Conservation (phyloP, 2,329 filamentous ascomycete genomes). For the Colletotrichum lentis region DNA sequence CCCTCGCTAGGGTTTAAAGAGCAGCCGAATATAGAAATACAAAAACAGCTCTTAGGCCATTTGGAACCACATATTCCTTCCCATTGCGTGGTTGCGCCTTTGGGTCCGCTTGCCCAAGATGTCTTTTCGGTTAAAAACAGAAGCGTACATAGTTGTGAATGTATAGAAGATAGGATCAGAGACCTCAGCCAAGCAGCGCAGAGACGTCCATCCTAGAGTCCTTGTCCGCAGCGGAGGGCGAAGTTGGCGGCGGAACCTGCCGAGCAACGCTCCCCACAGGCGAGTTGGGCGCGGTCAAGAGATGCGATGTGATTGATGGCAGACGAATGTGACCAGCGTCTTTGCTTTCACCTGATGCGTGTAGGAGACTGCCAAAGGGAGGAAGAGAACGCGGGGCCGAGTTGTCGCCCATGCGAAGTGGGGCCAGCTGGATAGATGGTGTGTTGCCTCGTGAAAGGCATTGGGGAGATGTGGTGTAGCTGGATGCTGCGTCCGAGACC, state of each 20-base stretch:
- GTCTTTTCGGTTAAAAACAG: conserved; percentile 11
- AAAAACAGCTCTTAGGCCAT: background rate
- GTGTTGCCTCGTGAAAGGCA: conserved; percentile 49
- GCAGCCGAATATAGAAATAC: background rate
- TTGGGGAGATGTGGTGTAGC: conserved; percentile 66
- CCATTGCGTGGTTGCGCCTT: conserved; percentile 3
- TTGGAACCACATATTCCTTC: background rate
- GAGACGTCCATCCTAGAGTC: conserved; percentile 35
- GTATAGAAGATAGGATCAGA: background rate
- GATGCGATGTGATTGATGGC: conserved; percentile 34
- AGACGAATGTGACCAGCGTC: conserved; percentile 16
- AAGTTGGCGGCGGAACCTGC: conserved; percentile 32
- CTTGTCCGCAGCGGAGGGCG: conserved; percentile 39
- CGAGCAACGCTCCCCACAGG: conserved; percentile 37
- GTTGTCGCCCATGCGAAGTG: conserved; percentile 41
- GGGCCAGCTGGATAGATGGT: conserved; percentile 54
- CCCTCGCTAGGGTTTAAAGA: conserved; percentile 26
- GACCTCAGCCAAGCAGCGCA: conserved; percentile 22
- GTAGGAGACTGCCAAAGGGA: conserved; percentile 41
- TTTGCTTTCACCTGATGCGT: conserved; percentile 32
- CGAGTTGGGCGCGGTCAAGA: conserved; percentile 49
- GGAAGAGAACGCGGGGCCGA: conserved; percentile 42
- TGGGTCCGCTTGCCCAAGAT: background rate
- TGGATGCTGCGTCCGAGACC: conserved; percentile 73
- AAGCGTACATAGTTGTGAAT: background rate